Percentiles rank a stretch among this genome's conserved stretches.
Evolutionary conservation across 441 rosid species (phyloP).

Genomic region (Hypseocharis bilobata): DNA sequence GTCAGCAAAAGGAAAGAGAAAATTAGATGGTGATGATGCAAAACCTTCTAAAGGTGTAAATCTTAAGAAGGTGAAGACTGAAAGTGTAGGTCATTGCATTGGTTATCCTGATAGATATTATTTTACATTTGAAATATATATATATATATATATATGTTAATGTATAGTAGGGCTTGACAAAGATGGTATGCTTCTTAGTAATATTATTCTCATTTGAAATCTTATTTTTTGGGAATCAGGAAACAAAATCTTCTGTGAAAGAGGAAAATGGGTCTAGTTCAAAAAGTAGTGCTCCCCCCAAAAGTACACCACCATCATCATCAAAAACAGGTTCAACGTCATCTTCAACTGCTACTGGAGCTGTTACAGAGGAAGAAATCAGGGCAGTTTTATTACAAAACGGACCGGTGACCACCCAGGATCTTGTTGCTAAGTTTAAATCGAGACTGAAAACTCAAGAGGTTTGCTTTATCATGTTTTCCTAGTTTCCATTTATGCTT

Average conservation of each 20-base stretch:
- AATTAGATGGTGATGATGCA: conserved; percentile 52
- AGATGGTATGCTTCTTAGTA: not conserved
- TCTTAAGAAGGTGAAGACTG: conserved; percentile 76
- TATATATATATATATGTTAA: not conserved
- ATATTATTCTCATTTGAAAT: not conserved
- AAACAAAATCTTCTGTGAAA: conserved; percentile 42
- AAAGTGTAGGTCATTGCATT: conserved; percentile 40
- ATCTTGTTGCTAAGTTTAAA: conserved; percentile 77
- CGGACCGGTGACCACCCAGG: conserved; percentile 72
- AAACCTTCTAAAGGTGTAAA: conserved; percentile 51
- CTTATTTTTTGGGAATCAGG: conserved; percentile 40
- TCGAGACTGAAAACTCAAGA: conserved; percentile 59
- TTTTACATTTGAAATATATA: not conserved
- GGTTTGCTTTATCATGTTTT: conserved; percentile 30
- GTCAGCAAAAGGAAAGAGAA: conserved; percentile 78
- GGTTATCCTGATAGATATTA: conserved; percentile 6
- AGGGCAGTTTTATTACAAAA: conserved; percentile 66
- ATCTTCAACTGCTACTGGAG: conserved; percentile 32
- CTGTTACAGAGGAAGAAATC: conserved; percentile 83
- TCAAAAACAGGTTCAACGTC: conserved; percentile 33
- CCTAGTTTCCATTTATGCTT: not conserved
- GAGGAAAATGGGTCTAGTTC: conserved; percentile 41
- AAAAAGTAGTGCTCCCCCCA: conserved; percentile 34
- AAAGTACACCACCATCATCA: conserved; percentile 38
- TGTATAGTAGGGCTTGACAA: not conserved